A percentile compares a stretch with the other conserved stretches of the same genome.
Evolutionary conservation across 306 rosid genomes (phyloP).

Genomic region (Neltuma alba): DNA sequence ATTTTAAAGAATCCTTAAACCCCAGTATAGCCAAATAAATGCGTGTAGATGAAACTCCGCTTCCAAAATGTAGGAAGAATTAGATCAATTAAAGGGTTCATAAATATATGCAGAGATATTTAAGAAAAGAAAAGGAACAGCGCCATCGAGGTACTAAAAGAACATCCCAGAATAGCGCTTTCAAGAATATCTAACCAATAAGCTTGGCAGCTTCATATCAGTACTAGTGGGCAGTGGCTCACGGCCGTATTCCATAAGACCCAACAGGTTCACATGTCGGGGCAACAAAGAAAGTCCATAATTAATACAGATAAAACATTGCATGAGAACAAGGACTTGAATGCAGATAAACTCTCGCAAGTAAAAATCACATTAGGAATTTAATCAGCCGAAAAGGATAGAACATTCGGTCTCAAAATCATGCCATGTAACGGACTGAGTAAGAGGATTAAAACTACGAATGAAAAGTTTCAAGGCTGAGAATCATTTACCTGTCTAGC

Average conservation of each 20-base stretch:
- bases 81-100: neutral
- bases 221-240: neutral
- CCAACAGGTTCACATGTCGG: neutral
- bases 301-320: neutral
- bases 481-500: conserved; percentile 59
- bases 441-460: neutral
- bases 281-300: neutral
- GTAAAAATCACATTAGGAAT: neutral
- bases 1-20: neutral
- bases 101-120: neutral
- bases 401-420: neutral
- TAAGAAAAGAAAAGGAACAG: neutral
- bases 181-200: neutral
- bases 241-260: neutral
- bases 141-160: neutral
- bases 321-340: neutral
- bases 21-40: neutral
- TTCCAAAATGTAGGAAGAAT: neutral
- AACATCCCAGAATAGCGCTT: neutral
- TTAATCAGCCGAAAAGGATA: neutral
- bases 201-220: neutral
- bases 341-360: neutral
- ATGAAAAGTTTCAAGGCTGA: neutral
- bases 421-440: neutral
- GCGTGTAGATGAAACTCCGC: neutral